Base-by-base conservation (phyloP, 2,329 filamentous ascomycete genomes). In the Monosporascus sp. region DNA sequence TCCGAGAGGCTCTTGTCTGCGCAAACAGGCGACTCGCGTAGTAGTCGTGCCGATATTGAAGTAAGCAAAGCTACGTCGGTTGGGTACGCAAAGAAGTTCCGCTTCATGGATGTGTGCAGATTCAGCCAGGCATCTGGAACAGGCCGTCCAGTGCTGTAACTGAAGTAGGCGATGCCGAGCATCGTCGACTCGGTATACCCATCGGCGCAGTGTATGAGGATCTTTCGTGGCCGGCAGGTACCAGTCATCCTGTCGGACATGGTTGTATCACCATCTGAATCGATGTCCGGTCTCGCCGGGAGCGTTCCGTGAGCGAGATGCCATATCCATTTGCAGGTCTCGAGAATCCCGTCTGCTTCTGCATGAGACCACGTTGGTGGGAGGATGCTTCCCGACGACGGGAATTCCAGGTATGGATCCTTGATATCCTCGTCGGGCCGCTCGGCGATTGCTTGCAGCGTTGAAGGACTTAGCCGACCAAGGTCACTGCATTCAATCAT, bases 41-140 rank as follows among this genome's bases (percentile, higher is more conserved):
- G 76, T 16, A 97, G 77, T 16, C 88, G 86, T 20, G 85, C 81
- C 55, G 93, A 85, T 38, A 97, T 87, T 5, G 83, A 81, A 1
- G 81, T 85, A n/a, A 97, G 73, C 11, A 97, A 78, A 4, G 87
- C 82, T 19, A 97, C 91, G 66, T 99, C 94, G 0, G 89, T 90
- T 1, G 89, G 88, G 62, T 97, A 97, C 0, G 94, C 91, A 67
- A 99, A 99, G 74, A 97, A 97, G 67, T 99, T 97, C 55, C 94
- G 88, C 52, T 83, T 79, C 69, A 88, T 90, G 14, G 84, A 79
- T 11, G 85, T 86, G 68, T 99, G 94, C 48, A 99, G 76, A 55
- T 84, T 80, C 9, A 97, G 77, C 92, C 92, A 97, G 8, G 94
- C 92, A 52, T 91, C 84, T 27, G 92, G 88, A 0, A 93, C 81